A percentile compares a stretch with the other conserved stretches of the same genome.
Evolutionary conservation across 495 filamentous ascomycete species (phyloP).

Genomic region (Hypomontagnella monticulosa): DNA sequence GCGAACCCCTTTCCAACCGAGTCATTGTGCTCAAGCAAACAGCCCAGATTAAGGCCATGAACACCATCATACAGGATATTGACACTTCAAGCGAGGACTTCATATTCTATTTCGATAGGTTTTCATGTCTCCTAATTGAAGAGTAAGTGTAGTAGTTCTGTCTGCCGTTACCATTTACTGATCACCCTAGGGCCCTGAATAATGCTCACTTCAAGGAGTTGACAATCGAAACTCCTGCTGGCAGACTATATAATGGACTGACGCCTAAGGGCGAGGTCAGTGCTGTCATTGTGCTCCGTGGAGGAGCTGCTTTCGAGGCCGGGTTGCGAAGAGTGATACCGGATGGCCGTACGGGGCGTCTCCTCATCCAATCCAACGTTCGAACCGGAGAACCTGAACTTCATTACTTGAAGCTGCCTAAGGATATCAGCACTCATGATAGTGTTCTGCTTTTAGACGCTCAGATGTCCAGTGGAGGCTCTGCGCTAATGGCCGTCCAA

Average conservation of each 20-base stretch:
- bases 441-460: conserved; percentile 88
- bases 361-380: conserved; percentile 89
- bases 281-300: conserved; percentile 87
- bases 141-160: conserved; percentile 57
- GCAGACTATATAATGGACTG: conserved; percentile 73
- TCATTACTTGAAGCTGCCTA: conserved; percentile 83
- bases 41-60: conserved; percentile 84
- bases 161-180: conserved; percentile 6
- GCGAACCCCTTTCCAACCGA: conserved; percentile 76
- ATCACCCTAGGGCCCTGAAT: conserved; percentile 70
- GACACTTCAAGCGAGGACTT: conserved; percentile 87
- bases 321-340: conserved; percentile 89
- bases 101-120: conserved; percentile 94
- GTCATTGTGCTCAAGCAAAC: conserved; percentile 77
- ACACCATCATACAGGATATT: conserved; percentile 86
- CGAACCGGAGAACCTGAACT: conserved; percentile 89
- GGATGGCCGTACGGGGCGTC: conserved; percentile 86
- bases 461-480: conserved; percentile 92
- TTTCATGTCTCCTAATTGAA: conserved; percentile 85
- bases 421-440: conserved; percentile 73
- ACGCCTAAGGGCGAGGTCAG: conserved; percentile 73
- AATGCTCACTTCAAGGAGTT: conserved; percentile 69
- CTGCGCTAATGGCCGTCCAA: conserved; percentile 94
- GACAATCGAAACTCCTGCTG: conserved; percentile 74
- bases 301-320: conserved; percentile 85